Evolutionary conservation across 768 basidiomycete genomes (phyloP), one percentile per base, ranked within the genome.

Genomic region (Hericium erinaceus): DNA sequence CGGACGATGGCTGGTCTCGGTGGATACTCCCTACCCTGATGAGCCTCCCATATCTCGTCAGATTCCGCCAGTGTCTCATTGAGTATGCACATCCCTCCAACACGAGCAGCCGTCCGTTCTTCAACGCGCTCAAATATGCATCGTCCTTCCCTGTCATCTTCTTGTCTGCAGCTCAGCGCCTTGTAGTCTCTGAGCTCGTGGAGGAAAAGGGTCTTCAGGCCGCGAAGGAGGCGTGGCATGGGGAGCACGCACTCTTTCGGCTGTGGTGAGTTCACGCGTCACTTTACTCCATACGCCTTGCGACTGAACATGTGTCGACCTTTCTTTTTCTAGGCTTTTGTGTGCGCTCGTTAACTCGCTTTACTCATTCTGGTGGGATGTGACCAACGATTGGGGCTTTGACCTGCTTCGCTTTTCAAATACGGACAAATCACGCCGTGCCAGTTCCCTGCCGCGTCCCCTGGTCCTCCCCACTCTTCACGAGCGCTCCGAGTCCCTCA

Each of bases 311-410:
- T 48, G 41, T 18, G n/a, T 44, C 52, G 13, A 37, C 20, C 15
- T 60, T 28, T 39, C 33, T 46, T 1, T 13, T 9, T 11, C 33
- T 44, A 95, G 93, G 94, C 70, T 98, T 15, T 70, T 97, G 48
- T 81, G 86, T 10, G 94, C 92, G 22, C 78, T 81, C 39, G 69
- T 95, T 65, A 98, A 98, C 71, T 95, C 95, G 3, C 69, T 89
- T 33, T 99, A 92, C 71, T 95, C 94, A 2, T 98, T 95, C 70
- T 99, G 93, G 91, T 99, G 97, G 97, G 97, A 98, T 71, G 80
- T 98, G 46, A 93, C 92, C 51, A 91, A 95, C 69, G 97, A 99
- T 68, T 99, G 95, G 95, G 97, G 97, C 5, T 77, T 99, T 56
- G 81, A 84, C 48, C 73, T 98, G 46, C 73, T 98, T 58, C 77